Conservation (phyloP, 352 stramenopile species). For the Aphanomyces invadans region DNA sequence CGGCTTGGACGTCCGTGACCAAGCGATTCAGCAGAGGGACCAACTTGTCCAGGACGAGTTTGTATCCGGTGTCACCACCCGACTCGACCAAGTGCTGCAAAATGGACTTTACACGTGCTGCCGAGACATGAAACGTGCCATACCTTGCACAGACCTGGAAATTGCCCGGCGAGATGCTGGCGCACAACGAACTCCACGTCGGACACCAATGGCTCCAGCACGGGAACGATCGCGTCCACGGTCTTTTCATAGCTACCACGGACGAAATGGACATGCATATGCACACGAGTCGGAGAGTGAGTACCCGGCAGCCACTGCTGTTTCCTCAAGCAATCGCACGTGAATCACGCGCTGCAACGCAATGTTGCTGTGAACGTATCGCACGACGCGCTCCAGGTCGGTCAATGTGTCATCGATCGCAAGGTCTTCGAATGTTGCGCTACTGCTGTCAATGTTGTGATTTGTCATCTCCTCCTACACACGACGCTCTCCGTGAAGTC, state of each 20-base stretch:
- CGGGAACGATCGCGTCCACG: constrained; percentile 82
- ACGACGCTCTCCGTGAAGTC: neutral
- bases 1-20: constrained; percentile 79
- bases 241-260: constrained; percentile 60
- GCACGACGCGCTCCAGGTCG: constrained; percentile 90
- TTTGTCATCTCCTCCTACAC: constrained; percentile 2
- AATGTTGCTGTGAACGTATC: constrained; percentile 94
- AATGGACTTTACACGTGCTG: neutral
- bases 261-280: constrained; percentile 24
- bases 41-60: constrained; percentile 67
- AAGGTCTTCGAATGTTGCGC: constrained; percentile 96
- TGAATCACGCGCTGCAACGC: constrained; percentile 96
- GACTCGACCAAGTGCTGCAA: constrained; percentile 42
- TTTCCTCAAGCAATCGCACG: constrained; percentile 92
- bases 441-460: constrained; percentile 23
- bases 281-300: neutral
- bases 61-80: constrained; percentile 50
- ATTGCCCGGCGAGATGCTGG: constrained; percentile 88
- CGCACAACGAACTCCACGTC: constrained; percentile 93
- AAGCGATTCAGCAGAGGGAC: constrained; percentile 66
- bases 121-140: neutral
- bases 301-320: constrained; percentile 64
- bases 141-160: constrained; percentile 69
- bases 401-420: constrained; percentile 97
- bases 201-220: constrained; percentile 74